These are phyloP conservation scores for Calocybe indica DNA, from an alignment of 768 basidiomycete genomes.

Conservation along the genomic window DNA sequence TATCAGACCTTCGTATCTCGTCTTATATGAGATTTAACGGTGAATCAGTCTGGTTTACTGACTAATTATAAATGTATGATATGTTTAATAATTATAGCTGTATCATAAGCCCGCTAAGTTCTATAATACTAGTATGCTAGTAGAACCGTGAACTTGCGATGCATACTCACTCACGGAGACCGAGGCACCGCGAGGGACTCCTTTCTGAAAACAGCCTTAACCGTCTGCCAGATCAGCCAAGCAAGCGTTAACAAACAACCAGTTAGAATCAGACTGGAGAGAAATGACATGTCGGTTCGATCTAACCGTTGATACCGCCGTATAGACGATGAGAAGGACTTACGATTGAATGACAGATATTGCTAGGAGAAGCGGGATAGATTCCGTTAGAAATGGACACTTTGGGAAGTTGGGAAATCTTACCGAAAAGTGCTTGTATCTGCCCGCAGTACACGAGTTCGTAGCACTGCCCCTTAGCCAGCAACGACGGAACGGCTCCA, in stretches of 20 bases:
- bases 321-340: not conserved
- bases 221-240: not conserved
- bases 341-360: conserved; percentile 1
- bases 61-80: too few relatives aligned
- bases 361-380: not conserved
- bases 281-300: not conserved
- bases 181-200: too few relatives aligned
- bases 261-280: not conserved
- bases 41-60: too few relatives aligned
- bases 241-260: not conserved
- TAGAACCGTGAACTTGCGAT: too few relatives aligned
- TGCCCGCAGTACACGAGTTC: conserved; percentile 50
- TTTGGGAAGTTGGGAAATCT: conserved; percentile 8
- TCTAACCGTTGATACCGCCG: not conserved
- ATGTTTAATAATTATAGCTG: too few relatives aligned
- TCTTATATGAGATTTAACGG: conserved; percentile 54
- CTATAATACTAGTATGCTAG: too few relatives aligned
- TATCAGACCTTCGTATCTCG: conserved; percentile 64
- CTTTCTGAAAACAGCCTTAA: too few relatives aligned
- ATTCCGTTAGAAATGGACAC: not conserved
- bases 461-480: conserved; percentile 35
- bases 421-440: conserved; percentile 49
- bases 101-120: too few relatives aligned
- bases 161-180: too few relatives aligned
- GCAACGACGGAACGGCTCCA: conserved; percentile 38